Percentiles rank a stretch among this genome's conserved stretches.
Conservation (phyloP, 768 basidiomycete species). For the Phylloporus scabripes region DNA sequence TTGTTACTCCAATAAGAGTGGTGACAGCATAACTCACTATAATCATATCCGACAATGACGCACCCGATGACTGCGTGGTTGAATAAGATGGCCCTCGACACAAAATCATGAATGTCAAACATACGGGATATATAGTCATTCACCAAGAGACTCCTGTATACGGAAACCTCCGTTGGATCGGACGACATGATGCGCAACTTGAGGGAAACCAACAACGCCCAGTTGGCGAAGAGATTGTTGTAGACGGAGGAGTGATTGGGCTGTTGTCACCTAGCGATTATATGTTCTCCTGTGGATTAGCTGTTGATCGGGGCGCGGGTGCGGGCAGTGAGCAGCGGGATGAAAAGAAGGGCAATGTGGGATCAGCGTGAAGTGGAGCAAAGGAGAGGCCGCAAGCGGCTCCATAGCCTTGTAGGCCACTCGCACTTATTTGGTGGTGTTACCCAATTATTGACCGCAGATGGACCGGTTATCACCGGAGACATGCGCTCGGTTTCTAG, state of each 20-base stretch:
- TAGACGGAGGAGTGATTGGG: neutral
- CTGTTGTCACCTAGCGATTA: neutral
- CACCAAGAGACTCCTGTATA: neutral
- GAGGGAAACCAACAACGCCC: neutral
- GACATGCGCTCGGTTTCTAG: neutral
- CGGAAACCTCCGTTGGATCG: neutral
- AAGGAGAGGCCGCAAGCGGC: neutral
- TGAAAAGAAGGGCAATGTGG: neutral
- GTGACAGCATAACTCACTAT: neutral
- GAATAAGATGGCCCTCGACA: neutral
- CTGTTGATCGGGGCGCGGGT: neutral
- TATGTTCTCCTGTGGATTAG: neutral
- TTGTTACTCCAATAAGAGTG: neutral
- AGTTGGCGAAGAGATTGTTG: neutral
- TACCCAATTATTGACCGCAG: neutral
- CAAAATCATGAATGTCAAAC: neutral
- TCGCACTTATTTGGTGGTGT: neutral
- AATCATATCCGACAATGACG: neutral
- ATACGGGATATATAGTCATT: constrained; percentile 2
- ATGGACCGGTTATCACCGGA: neutral
- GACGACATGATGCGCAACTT: neutral
- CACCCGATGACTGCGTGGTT: neutral
- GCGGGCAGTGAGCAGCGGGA: neutral
- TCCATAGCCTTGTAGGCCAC: neutral
- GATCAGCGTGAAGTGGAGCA: neutral